Conservation (phyloP, 208 protist genomes). For the Zelonia costaricensis region DNA sequence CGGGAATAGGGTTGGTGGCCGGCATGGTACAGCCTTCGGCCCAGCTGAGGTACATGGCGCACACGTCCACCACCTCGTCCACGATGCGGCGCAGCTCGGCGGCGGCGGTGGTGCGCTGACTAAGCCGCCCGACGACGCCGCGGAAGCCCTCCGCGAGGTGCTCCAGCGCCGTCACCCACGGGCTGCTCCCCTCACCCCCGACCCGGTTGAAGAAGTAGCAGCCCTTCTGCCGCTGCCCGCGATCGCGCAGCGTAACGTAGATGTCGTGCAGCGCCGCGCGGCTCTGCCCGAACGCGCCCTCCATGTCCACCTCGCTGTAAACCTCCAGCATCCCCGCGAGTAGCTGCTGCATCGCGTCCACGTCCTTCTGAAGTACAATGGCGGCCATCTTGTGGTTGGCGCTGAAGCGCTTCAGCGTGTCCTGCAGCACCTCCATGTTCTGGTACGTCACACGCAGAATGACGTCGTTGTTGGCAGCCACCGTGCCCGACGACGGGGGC, state of each 20-base stretch:
- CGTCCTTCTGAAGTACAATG: slow-evolving; percentile 83
- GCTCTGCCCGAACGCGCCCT: slow-evolving; percentile 56
- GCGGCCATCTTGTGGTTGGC: slow-evolving; percentile 77
- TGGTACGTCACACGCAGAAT: slow-evolving; percentile 59
- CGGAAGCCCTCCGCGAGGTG: slow-evolving; percentile 52
- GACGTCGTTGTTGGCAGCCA: slow-evolving; percentile 51
- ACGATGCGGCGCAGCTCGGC: slow-evolving; percentile 45
- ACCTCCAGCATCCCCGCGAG: slow-evolving; percentile 74
- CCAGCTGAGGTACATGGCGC: slow-evolving; percentile 81
- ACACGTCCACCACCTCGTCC: slow-evolving; percentile 69
- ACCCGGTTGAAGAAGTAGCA: slow-evolving; percentile 88
- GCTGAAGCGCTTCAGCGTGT: slow-evolving; percentile 70
- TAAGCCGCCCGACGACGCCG: slow-evolving; percentile 50
- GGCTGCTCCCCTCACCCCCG: slow-evolving; percentile 59
- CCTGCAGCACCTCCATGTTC: slow-evolving; percentile 65
- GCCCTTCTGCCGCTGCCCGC: slow-evolving; percentile 57
- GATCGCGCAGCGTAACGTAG: slow-evolving; percentile 54
- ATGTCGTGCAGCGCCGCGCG: slow-evolving; percentile 57
- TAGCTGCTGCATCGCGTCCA: slow-evolving; percentile 73
- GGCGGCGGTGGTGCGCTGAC: slow-evolving; percentile 39
- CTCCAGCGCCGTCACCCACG: slow-evolving; percentile 59
- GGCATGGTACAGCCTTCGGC: slow-evolving; percentile 36
- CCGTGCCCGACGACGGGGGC: slow-evolving; percentile 8
- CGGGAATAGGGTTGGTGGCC: slow-evolving; percentile 30
- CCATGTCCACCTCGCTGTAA: slow-evolving; percentile 72